Conservation (phyloP, 306 rosid species). For the Hippophae tibetana region DNA sequence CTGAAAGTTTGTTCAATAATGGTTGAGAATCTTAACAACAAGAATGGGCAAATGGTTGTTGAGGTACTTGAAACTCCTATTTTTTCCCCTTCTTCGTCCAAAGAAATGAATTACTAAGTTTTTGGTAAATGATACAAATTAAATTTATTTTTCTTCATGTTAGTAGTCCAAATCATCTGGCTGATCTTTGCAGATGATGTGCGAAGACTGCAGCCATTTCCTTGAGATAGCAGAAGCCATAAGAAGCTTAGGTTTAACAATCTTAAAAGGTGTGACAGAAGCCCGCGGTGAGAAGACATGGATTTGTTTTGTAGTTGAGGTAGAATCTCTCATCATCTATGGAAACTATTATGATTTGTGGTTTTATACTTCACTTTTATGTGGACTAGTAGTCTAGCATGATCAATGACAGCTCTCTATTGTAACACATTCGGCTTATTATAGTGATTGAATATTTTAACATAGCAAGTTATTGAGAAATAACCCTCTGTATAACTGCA, state of each 20-base stretch:
- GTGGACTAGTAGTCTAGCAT: no score
- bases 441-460: no score
- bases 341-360: background rate
- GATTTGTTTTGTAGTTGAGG: conserved; percentile 95
- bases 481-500: conserved; percentile 24
- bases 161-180: conserved; percentile 13
- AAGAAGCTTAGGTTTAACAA: conserved; percentile 66
- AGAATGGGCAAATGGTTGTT: conserved; percentile 88
- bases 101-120: no score
- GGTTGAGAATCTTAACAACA: conserved; percentile 82
- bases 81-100: no score
- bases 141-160: background rate
- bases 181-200: conserved; percentile 56
- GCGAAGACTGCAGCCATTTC: conserved; percentile 94
- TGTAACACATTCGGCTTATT: no score
- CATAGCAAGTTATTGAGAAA: no score
- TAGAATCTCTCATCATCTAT: conserved; percentile 11
- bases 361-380: background rate
- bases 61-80: conserved; percentile 37
- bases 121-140: no score
- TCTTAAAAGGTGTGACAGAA: conserved; percentile 75
- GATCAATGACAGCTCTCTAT: no score
- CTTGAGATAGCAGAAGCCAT: conserved; percentile 94
- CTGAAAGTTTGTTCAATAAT: conserved; percentile 74
- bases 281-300: conserved; percentile 70